Conservation (phyloP, 768 basidiomycete species). For the Amanita pallidorosea region DNA sequence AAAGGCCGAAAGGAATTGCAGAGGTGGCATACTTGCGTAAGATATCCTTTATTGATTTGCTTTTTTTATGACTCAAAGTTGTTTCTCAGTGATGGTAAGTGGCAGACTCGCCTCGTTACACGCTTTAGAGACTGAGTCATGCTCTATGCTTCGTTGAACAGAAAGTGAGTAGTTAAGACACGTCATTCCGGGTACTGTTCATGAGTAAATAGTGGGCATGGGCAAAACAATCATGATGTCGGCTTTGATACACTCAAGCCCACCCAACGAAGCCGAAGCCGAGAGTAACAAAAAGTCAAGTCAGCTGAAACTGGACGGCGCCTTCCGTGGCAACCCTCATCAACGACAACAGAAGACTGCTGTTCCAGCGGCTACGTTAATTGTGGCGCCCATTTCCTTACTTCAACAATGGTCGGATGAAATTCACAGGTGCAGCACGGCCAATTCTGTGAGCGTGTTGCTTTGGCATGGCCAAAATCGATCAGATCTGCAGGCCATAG, state of each 20-base stretch:
- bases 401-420: slow-evolving; percentile 93
- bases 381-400: slow-evolving; percentile 88
- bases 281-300: slow-evolving; percentile 27
- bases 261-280: slow-evolving; percentile 24
- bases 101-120: neutral
- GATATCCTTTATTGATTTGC: slow-evolving; percentile 12
- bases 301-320: slow-evolving; percentile 51
- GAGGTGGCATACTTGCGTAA: slow-evolving; percentile 87
- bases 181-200: neutral
- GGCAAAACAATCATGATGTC: slow-evolving; percentile 94
- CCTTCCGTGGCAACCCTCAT: slow-evolving; percentile 41
- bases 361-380: slow-evolving; percentile 58
- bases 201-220: slow-evolving; percentile 68
- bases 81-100: slow-evolving; percentile 28
- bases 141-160: neutral
- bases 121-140: neutral
- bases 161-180: slow-evolving; percentile 1
- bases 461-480: slow-evolving; percentile 90
- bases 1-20: slow-evolving; percentile 60
- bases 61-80: neutral
- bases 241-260: slow-evolving; percentile 76
- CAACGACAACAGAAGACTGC: slow-evolving; percentile 19
- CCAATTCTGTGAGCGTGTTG: slow-evolving; percentile 51
- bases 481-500: slow-evolving; percentile 49
- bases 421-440: slow-evolving; percentile 70